Conservation (phyloP, 352 stramenopile species). For the Blastocystis hominis region DNA sequence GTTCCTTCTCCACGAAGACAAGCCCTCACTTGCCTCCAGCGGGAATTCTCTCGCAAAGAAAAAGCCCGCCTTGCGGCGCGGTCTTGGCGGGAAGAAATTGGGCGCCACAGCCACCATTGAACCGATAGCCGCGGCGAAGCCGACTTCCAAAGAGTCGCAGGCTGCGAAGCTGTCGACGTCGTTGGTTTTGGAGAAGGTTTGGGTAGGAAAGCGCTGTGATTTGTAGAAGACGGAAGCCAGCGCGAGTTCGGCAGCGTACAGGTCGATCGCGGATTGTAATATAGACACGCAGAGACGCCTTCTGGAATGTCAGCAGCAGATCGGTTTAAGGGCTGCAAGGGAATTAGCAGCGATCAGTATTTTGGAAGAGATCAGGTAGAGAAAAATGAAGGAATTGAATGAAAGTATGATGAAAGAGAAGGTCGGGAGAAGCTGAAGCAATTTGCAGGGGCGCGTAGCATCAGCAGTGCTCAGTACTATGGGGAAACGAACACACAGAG, state of each 20-base stretch:
- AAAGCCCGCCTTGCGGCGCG: not conserved
- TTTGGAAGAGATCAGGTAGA: slow-evolving; percentile 47
- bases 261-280: not conserved
- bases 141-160: not conserved
- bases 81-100: slow-evolving; percentile 23
- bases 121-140: slow-evolving; percentile 39
- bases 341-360: slow-evolving; percentile 52
- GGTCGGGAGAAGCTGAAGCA: slow-evolving; percentile 56
- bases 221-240: slow-evolving; percentile 22
- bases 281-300: not conserved
- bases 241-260: not conserved
- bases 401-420: slow-evolving; percentile 51
- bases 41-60: not conserved
- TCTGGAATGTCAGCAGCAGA: not conserved
- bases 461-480: slow-evolving; percentile 54
- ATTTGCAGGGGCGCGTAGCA: slow-evolving; percentile 55
- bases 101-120: not conserved
- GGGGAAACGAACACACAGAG: not conserved
- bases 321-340: slow-evolving; percentile 52
- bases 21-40: not conserved
- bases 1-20: slow-evolving; percentile 2
- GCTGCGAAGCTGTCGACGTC: not conserved
- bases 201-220: not conserved
- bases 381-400: not conserved
- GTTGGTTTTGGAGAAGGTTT: slow-evolving; percentile 37